Percentiles rank a stretch among this genome's conserved stretches.
Evolutionary conservation across 2,329 filamentous ascomycete genomes (phyloP).

Genomic region (Trichoderma brevicompactum): DNA sequence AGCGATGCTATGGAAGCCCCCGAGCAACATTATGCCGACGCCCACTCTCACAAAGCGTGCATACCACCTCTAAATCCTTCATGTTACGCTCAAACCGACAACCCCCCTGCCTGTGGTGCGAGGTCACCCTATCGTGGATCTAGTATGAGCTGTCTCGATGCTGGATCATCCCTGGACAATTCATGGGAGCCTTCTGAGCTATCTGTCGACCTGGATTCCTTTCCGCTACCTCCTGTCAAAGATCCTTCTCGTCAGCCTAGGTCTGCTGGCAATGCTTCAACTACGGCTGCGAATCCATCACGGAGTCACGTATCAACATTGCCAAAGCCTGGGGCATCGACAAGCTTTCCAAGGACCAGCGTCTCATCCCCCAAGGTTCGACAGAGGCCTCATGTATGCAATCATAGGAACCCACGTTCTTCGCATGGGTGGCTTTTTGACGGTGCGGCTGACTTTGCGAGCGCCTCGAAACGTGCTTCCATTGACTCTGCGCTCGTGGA

Average conservation of each 20-base stretch:
- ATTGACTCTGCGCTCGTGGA: constrained; percentile 49
- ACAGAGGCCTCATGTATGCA: not conserved
- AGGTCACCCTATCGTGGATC: not conserved
- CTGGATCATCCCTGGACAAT: constrained; percentile 13
- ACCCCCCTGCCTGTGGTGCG: not conserved
- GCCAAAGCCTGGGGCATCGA: not conserved
- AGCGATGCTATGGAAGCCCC: not conserved
- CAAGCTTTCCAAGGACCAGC: not conserved
- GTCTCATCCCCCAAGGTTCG: not conserved
- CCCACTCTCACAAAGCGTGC: not conserved
- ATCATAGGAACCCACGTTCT: not conserved
- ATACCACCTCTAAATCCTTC: not conserved
- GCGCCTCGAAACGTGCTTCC: constrained; percentile 39
- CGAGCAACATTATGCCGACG: not conserved
- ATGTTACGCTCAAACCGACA: not conserved
- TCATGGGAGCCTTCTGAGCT: constrained; percentile 19
- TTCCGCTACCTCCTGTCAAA: constrained; percentile 28
- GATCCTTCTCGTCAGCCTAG: not conserved
- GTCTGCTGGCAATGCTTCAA: not conserved
- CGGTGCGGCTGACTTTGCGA: constrained; percentile 28
- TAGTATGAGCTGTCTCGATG: constrained; percentile 5
- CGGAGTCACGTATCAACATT: not conserved
- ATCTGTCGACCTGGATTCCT: constrained; percentile 29
- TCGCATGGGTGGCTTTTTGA: constrained; percentile 30
- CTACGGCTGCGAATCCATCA: not conserved